phyloP scores from a whole-genome alignment of 2,329 filamentous ascomycete genomes.

The Fusarium sp. region DNA sequence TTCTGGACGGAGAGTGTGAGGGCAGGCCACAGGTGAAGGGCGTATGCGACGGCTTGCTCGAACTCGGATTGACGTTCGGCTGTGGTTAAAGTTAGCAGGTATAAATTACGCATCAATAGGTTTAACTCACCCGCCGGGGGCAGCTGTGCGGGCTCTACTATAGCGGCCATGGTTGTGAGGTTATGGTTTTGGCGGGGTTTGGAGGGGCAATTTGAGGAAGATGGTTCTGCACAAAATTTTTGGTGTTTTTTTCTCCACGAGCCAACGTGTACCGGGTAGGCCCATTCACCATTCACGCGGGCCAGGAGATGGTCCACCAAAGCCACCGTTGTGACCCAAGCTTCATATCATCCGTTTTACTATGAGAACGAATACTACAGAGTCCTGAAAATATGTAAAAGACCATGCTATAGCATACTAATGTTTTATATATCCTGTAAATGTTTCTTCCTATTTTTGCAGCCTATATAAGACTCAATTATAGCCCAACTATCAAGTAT shows the following conservation, averaged over 20 bases:
- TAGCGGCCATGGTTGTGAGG: conserved; percentile 52
- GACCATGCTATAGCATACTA: no score
- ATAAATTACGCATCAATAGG: not conserved
- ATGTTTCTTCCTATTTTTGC: no score
- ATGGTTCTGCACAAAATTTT: conserved; percentile 49
- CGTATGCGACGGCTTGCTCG: conserved; percentile 88
- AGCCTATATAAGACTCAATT: no score
- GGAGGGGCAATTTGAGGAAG: conserved; percentile 50
- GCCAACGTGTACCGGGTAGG: no score
- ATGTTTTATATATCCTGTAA: no score
- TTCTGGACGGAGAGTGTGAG: conserved; percentile 90
- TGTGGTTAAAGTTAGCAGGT: conserved; percentile 48
- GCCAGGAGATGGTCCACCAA: conserved; percentile 20
- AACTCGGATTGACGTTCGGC: conserved; percentile 76
- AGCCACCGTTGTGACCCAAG: not conserved
- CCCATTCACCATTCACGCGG: conserved; percentile 1
- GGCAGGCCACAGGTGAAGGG: conserved; percentile 89
- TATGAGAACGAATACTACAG: no score
- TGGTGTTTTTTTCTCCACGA: conserved; percentile 45
- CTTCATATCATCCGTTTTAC: no score
- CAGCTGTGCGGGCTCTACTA: conserved; percentile 52
- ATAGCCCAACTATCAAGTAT: no score
- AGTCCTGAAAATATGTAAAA: no score
- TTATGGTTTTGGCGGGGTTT: conserved; percentile 49
- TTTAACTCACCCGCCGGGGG: conserved; percentile 51